Evolutionary conservation across 768 basidiomycete genomes (phyloP), one percentile per base, ranked within the genome.

Genomic region (Leucocoprinus sp.): DNA sequence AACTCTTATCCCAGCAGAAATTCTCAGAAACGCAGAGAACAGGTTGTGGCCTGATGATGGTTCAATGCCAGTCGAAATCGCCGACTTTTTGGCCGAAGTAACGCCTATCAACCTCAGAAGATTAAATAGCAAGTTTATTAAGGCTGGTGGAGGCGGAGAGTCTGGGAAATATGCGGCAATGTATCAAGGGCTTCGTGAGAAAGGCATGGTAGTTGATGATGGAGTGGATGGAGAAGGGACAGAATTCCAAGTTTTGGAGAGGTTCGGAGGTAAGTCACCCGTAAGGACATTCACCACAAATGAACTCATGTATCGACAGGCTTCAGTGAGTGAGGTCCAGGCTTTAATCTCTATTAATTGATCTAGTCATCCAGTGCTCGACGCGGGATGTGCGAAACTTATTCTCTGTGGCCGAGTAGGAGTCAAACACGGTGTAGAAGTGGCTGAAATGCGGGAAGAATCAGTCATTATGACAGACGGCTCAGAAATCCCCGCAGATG

Each of bases 371-470:
- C 8, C 9, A 64, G 63, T 61, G 60, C 29, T 65, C 17, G 74
- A 75, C 50, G 67, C 70, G 40, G 78, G 76, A 21, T 71, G 71
- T 34, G 69, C 70, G 24, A 65, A 76, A 53, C 61, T 72, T 45
- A 73, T 80, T 51, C 66, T 66, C 24, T 63, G 70, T 33, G 76
- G 77, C 5, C 70, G 76, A 54, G 72, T 80, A 59, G 74, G 75
- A 53, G 58, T 81, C 48, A 80, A 78, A 63, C 72, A 72, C 52
- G 76, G 75, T 31, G 59, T 62, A 14, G 66, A 69, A 49, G 62
- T 72, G 29, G 58, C 60, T 17, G 50, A 52, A 8, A 67, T 73
- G 54, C 61, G 57, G 7, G 45, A 55, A n/a, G 49, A 59, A 33
- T 61, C 60, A 12, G 50, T 71, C 4, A 43, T 64, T 9, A 69